Evolutionary conservation across 768 basidiomycete genomes (phyloP).

Genomic region (Hysterangium stoloniferum): DNA sequence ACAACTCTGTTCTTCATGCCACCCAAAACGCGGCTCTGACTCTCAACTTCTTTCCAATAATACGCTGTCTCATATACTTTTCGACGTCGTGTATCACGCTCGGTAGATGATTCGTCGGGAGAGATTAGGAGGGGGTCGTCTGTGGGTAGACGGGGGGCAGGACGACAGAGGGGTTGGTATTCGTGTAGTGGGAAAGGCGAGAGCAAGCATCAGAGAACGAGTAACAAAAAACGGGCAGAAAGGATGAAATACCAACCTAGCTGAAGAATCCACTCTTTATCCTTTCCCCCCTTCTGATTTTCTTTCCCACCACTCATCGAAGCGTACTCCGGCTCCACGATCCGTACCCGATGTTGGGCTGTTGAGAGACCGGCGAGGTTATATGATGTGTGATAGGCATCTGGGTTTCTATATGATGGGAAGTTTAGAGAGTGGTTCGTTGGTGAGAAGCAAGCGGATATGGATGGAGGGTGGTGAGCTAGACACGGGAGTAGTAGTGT

Average conservation of each 20-base stretch:
- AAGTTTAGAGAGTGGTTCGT: background rate
- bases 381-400: slow-evolving; percentile 92
- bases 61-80: slow-evolving; percentile 47
- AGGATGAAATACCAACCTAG: slow-evolving; percentile 1
- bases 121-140: slow-evolving; percentile 7
- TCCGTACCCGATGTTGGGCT: slow-evolving; percentile 73
- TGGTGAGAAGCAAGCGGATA: background rate
- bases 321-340: too few relatives aligned
- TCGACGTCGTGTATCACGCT: slow-evolving; percentile 30
- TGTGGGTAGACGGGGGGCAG: slow-evolving; percentile 11
- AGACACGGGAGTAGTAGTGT: background rate
- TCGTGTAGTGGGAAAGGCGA: too few relatives aligned
- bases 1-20: slow-evolving; percentile 57
- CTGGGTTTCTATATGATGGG: slow-evolving; percentile 50
- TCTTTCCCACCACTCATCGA: slow-evolving; percentile 27
- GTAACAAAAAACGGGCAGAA: slow-evolving; percentile 15
- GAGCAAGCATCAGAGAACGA: too few relatives aligned
- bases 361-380: slow-evolving; percentile 84
- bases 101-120: slow-evolving; percentile 20
- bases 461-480: background rate
- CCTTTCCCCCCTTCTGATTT: slow-evolving; percentile 34
- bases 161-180: too few relatives aligned
- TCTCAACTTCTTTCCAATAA: slow-evolving; percentile 61
- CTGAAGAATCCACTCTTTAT: slow-evolving; percentile 9
- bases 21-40: slow-evolving; percentile 42